Conservation (phyloP, 2,329 filamentous ascomycete species). For the Fusarium sublunatum region DNA sequence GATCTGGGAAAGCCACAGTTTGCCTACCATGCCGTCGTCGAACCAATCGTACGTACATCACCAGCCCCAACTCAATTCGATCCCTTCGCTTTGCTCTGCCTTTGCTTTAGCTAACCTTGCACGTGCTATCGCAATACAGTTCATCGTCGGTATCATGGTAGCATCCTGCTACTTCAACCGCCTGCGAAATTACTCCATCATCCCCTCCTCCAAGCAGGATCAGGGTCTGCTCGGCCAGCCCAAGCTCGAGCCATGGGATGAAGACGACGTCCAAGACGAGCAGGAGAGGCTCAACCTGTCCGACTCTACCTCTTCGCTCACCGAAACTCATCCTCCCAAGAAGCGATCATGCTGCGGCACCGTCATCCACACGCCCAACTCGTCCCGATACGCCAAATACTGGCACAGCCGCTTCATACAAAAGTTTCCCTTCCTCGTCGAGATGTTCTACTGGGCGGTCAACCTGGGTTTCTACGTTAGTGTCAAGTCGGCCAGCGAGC, state of each 20-base stretch:
- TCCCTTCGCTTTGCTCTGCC: neutral
- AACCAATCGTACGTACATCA: constrained; percentile 44
- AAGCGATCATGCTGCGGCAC: constrained; percentile 62
- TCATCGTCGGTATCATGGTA: constrained; percentile 47
- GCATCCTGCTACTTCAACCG: constrained; percentile 47
- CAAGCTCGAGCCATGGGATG: constrained; percentile 41
- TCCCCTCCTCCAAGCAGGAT: constrained; percentile 33
- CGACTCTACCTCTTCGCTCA: constrained; percentile 12
- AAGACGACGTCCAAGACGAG: constrained; percentile 40
- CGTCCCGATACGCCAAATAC: constrained; percentile 69
- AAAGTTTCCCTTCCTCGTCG: constrained; percentile 74
- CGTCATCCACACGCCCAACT: constrained; percentile 66
- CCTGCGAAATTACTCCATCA: constrained; percentile 42
- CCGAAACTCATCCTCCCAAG: constrained; percentile 57
- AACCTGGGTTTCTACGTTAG: constrained; percentile 70
- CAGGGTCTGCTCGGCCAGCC: constrained; percentile 40
- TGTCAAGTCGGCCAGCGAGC: constrained; percentile 43
- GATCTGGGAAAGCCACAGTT: constrained; percentile 47
- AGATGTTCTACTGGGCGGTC: constrained; percentile 80
- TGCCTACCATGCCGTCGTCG: constrained; percentile 41
- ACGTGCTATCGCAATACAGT: constrained; percentile 18
- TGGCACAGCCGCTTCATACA: constrained; percentile 72
- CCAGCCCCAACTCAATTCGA: neutral
- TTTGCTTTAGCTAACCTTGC: neutral
- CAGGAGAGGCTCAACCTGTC: constrained; percentile 25